These are phyloP conservation scores for Arabidopsis hybrid DNA, from an alignment of 441 rosid species.

Conservation along the genomic window DNA sequence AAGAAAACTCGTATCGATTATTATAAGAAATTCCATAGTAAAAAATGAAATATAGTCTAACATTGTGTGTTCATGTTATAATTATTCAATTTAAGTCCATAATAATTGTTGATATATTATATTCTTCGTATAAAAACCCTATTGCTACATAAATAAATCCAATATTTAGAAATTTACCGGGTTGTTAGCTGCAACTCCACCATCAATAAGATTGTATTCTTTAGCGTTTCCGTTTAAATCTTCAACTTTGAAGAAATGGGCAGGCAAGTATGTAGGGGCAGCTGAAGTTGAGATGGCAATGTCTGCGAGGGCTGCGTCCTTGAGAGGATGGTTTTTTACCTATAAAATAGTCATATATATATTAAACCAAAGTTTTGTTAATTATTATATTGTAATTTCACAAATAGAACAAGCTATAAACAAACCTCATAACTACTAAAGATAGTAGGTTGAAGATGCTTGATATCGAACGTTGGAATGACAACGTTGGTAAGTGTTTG, in stretches of 20 bases:
- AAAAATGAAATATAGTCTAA: background rate
- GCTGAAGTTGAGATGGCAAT: conserved; percentile 80
- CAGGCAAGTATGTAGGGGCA: conserved; percentile 84
- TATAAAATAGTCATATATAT: conserved; percentile 19
- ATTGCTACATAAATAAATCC: background rate
- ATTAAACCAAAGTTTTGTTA: background rate
- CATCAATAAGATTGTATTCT: conserved; percentile 77
- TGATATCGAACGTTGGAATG: conserved; percentile 76
- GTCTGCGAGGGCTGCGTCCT: conserved; percentile 69
- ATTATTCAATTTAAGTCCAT: background rate
- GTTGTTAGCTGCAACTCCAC: conserved; percentile 76
- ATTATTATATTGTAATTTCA: background rate
- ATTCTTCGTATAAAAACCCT: background rate
- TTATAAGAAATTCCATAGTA: background rate
- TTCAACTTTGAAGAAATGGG: conserved; percentile 58
- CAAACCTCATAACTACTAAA: conserved; percentile 65
- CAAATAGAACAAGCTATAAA: background rate
- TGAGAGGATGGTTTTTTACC: conserved; percentile 51
- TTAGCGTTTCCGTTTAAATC: conserved; percentile 45
- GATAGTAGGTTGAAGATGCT: conserved; percentile 63
- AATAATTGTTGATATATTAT: background rate
- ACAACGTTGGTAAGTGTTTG: conserved; percentile 65
- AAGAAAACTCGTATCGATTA: background rate
- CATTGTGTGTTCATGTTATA: background rate
- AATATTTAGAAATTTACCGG: conserved; percentile 48